Evolutionary conservation across 2,329 filamentous ascomycete genomes (phyloP).

Genomic region (Apiospora saccharicola): DNA sequence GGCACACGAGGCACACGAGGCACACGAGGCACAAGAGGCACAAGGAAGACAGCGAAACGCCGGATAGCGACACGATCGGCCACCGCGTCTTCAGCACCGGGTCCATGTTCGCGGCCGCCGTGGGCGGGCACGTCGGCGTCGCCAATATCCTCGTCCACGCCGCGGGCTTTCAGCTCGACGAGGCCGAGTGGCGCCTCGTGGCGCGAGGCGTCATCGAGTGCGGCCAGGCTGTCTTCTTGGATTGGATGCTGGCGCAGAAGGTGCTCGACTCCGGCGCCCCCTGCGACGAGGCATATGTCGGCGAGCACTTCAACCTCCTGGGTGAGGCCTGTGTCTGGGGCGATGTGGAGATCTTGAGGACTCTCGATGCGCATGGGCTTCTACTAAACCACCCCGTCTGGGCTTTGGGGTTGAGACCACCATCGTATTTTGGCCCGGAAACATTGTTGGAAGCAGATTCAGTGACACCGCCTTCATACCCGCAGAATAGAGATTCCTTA

Average conservation of each 20-base stretch:
- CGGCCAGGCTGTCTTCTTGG: background rate
- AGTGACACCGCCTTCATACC: background rate
- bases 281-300: background rate
- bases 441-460: no score
- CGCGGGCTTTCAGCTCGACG: background rate
- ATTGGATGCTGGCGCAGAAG: background rate
- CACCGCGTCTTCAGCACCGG: background rate
- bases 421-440: no score
- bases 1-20: no score
- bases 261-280: background rate
- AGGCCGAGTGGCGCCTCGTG: background rate
- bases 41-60: no score
- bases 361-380: background rate
- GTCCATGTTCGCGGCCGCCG: background rate
- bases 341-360: background rate
- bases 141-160: background rate
- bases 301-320: background rate
- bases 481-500: background rate
- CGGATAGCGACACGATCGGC: no score
- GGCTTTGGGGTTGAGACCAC: background rate
- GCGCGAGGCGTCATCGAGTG: background rate
- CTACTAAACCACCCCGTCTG: background rate
- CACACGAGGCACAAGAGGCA: no score
- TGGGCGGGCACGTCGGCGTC: background rate
- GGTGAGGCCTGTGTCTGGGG: constrained; percentile 16